A percentile compares a stretch with the other conserved stretches of the same genome.
Conservation (phyloP, 176 grass and related monocot genomes). For the Avena atlantica region DNA sequence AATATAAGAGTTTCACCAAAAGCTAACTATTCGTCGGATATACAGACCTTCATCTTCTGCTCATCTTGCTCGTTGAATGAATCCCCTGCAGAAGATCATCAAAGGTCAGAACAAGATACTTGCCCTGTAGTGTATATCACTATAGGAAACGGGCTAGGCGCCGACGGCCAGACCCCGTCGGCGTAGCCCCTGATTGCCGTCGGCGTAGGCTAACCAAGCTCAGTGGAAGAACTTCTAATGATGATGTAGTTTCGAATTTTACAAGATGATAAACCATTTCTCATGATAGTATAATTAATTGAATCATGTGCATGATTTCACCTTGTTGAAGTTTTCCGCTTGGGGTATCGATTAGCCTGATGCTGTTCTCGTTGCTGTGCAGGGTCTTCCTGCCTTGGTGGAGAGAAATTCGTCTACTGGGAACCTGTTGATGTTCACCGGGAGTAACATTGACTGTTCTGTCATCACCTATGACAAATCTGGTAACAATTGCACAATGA, state of each 20-base stretch:
- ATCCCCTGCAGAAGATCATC: constrained; percentile 48
- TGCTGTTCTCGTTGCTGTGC: constrained; percentile 38
- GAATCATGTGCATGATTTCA: constrained; percentile 32
- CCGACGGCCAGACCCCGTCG: too few species aligned
- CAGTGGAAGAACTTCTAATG: neutral
- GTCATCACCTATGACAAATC: constrained; percentile 94
- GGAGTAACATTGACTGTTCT: constrained; percentile 53
- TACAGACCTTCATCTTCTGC: constrained; percentile 53
- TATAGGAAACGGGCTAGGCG: too few species aligned
- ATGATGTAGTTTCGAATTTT: neutral
- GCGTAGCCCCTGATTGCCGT: too few species aligned
- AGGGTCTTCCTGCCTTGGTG: constrained; percentile 52
- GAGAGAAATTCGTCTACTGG: constrained; percentile 46
- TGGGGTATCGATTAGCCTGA: constrained; percentile 28
- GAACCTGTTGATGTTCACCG: constrained; percentile 34
- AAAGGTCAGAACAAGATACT: constrained; percentile 25
- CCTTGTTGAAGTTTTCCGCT: constrained; percentile 59
- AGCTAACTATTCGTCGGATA: constrained; percentile 16
- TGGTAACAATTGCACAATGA: constrained; percentile 41
- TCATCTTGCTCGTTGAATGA: constrained; percentile 52
- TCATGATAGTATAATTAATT: neutral
- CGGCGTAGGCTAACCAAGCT: neutral
- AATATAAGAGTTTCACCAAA: neutral
- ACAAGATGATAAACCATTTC: constrained; percentile 11
- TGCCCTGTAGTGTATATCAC: neutral